Percentiles rank a stretch among this genome's conserved stretches.
Conservation (phyloP, 2,329 filamentous ascomycete species). For the Paracorniculantispora psalliotae region DNA sequence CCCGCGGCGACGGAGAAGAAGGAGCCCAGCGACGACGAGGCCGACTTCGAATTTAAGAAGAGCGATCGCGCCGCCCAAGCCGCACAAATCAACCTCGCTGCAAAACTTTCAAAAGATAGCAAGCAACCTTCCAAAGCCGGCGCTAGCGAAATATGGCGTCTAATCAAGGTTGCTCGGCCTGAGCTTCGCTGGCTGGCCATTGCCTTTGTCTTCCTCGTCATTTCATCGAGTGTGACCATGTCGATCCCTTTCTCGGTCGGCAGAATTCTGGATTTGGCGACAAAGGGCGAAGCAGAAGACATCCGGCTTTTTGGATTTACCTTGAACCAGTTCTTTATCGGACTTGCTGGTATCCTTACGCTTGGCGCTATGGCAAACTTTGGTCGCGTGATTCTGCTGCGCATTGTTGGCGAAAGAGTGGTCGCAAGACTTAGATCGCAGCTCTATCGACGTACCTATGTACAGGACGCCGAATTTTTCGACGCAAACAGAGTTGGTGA, state of each 20-base stretch:
- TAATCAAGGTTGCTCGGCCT: slow-evolving; percentile 84
- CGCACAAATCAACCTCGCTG: slow-evolving; percentile 82
- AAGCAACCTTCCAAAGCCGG: slow-evolving; percentile 55
- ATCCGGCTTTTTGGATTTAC: slow-evolving; percentile 76
- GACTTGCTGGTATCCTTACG: slow-evolving; percentile 69
- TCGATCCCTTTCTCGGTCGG: slow-evolving; percentile 95
- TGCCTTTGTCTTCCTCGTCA: slow-evolving; percentile 79
- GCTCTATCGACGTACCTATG: slow-evolving; percentile 84
- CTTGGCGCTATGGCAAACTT: slow-evolving; percentile 89
- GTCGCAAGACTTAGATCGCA: slow-evolving; percentile 84
- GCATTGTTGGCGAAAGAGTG: slow-evolving; percentile 92
- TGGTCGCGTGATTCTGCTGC: slow-evolving; percentile 83
- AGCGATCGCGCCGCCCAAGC: slow-evolving; percentile 84
- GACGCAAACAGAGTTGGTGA: slow-evolving; percentile 96
- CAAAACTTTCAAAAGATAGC: slow-evolving; percentile 80
- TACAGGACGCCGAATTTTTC: slow-evolving; percentile 99
- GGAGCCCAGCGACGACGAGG: slow-evolving; percentile 31
- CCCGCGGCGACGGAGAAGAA: slow-evolving; percentile 29
- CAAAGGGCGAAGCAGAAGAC: slow-evolving; percentile 62
- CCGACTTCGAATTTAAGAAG: slow-evolving; percentile 48
- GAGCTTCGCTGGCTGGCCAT: slow-evolving; percentile 72
- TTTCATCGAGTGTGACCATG: slow-evolving; percentile 92
- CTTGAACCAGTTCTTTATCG: slow-evolving; percentile 82
- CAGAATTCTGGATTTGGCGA: slow-evolving; percentile 88
- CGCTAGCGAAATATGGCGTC: slow-evolving; percentile 71